These are phyloP conservation scores for Fraxinus sp. DNA, from an alignment of 305 asterid genomes.

Conservation along the genomic window DNA sequence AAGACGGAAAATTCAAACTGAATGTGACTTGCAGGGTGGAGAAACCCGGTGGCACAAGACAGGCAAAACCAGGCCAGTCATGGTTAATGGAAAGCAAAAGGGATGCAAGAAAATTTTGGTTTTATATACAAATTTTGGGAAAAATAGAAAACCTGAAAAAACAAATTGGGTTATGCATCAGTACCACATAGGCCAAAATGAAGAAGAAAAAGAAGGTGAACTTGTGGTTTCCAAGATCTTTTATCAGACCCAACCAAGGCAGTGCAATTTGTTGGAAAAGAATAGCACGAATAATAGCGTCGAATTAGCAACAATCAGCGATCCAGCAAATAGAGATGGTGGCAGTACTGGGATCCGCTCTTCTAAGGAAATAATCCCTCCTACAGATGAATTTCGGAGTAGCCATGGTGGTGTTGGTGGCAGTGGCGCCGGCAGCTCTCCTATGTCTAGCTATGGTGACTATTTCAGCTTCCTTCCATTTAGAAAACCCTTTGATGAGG, in stretches of 20 bases:
- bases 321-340: constrained; percentile 27
- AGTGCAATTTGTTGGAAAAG: constrained; percentile 78
- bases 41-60: constrained; percentile 99
- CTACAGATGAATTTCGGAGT: constrained; percentile 46
- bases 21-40: constrained; percentile 85
- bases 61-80: constrained; percentile 93
- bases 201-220: constrained; percentile 96
- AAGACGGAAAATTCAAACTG: constrained; percentile 85
- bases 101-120: constrained; percentile 97
- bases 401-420: constrained; percentile 22
- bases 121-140: constrained; percentile 87
- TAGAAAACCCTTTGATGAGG: constrained; percentile 78
- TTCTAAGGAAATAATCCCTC: constrained; percentile 46
- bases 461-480: constrained; percentile 69
- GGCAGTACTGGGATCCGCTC: constrained; percentile 56
- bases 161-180: constrained; percentile 99
- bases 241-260: constrained; percentile 97
- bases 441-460: constrained; percentile 48
- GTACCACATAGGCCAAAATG: constrained; percentile 89
- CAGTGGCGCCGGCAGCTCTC: constrained; percentile 25
- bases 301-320: constrained; percentile 18
- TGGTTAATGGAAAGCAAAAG: constrained; percentile 83
- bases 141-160: constrained; percentile 90
- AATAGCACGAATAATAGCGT: constrained; percentile 8
- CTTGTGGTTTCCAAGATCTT: constrained; percentile 95